Evolutionary conservation across 2,329 filamentous ascomycete genomes (phyloP).

Genomic region (Ramichloridium luteum): DNA sequence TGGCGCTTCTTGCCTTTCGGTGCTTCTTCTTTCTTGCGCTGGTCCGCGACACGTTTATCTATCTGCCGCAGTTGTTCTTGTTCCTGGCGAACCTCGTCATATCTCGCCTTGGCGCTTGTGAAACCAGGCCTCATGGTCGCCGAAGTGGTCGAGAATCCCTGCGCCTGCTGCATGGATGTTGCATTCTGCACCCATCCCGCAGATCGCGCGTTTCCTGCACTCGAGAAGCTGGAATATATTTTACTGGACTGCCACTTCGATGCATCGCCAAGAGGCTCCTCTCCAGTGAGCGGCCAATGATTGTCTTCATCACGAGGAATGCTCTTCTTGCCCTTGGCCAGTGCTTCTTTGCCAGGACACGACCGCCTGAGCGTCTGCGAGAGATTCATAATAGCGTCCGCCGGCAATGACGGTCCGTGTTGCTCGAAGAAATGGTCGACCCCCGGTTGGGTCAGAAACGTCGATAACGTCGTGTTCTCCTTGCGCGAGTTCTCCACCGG

Average conservation of each 20-base stretch:
- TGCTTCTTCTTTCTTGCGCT: conserved; percentile 9
- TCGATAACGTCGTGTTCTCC: conserved; percentile 54
- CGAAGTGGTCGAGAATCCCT: conserved; percentile 19
- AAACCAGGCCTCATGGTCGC: conserved; percentile 22
- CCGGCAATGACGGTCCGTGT: conserved; percentile 58
- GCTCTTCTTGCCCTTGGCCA: conserved; percentile 37
- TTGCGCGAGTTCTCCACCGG: conserved; percentile 54
- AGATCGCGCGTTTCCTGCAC: conserved; percentile 6
- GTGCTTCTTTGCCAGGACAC: conserved; percentile 43
- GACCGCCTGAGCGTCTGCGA: conserved; percentile 57
- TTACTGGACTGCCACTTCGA: conserved; percentile 28
- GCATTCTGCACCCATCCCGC: no score
- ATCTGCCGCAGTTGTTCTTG: conserved; percentile 21
- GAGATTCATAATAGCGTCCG: conserved; percentile 50
- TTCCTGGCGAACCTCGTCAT: conserved; percentile 27
- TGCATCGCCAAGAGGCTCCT: conserved; percentile 27
- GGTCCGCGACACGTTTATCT: conserved; percentile 16
- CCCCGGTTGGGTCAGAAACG: conserved; percentile 51
- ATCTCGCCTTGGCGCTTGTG: conserved; percentile 27
- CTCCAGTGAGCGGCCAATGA: conserved; percentile 53
- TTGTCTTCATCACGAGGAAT: conserved; percentile 54
- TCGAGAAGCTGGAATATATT: conserved; percentile 1
- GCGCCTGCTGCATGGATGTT: conserved; percentile 18
- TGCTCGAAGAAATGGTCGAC: conserved; percentile 43
- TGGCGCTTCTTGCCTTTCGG: conserved; percentile 28